Base-by-base conservation (phyloP, 176 grass and related monocot species). In the Stipa capillata region DNA sequence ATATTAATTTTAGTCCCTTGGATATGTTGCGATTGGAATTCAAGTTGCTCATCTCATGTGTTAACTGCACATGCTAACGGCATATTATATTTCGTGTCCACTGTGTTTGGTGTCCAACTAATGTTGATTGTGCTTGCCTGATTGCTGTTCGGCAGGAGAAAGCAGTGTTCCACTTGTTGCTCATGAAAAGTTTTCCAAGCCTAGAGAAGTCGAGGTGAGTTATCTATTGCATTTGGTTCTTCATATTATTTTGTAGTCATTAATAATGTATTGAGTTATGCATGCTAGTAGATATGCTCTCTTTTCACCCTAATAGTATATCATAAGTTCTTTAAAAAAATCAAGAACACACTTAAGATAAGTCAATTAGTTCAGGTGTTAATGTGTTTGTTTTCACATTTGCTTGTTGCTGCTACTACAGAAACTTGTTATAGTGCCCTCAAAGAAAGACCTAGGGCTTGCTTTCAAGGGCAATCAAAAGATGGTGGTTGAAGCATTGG, bases 361-460 rank as follows among this genome's bases (percentile, higher is more conserved):
- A 36, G 3, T 54, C 28, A 59, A 10, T 34, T 33, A 52, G 13
- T 34, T 79, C 4, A 65, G 0, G n/a, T 37, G 65, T 36, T 55
- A 29, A 64, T 56, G n/a, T 80, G 11, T 69, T 13, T 68, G 49
- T 42, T 56, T 67, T 34, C 41, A 29, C 5, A 0, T 64, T 27
- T 36, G 50, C 39, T 73, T 35, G 37, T 59, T 85, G 27, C 10
- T 65, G 47, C 40, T 82, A 29, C 21, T 71, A 24, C 87, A 92
- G 92, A 92, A 95, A 87, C 89, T 92, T 78, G 86, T 92, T 57
- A 87, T 95, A 67, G 81, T 85, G 28, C 92, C 92, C 42, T 95
- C 92, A 48, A 91, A 95, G 75, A 92, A 89, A 76, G 92, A 95
- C 16, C 66, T 95, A 20, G 92, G 89, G 80, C 86, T 92, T 82